phyloP scores from a whole-genome alignment of 257 asterid genomes.

The Hygrophila difformis region DNA sequence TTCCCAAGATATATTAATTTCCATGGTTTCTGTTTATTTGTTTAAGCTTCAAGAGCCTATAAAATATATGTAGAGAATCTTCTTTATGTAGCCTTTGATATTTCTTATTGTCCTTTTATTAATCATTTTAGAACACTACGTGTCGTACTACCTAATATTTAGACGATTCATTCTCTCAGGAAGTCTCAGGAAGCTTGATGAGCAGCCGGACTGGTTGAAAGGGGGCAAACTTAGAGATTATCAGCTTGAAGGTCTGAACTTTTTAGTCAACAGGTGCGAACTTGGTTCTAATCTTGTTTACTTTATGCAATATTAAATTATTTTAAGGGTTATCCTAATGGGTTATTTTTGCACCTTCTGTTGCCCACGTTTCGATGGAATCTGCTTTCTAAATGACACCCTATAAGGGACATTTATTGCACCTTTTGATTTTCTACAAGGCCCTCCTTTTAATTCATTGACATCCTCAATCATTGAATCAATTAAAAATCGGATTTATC shows the following conservation, averaged over 20 bases:
- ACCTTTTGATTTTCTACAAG: no score
- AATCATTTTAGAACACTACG: no score
- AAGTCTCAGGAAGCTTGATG: constrained; percentile 95
- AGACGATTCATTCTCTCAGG: constrained; percentile 36
- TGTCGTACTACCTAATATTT: constrained; percentile 6
- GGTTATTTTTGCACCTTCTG: no score
- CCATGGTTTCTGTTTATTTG: constrained; percentile 4
- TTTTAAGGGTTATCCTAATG: no score
- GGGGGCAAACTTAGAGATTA: constrained; percentile 99
- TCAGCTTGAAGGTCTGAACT: constrained; percentile 98
- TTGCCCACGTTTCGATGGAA: no score
- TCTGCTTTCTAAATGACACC: no score
- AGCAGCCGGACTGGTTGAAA: constrained; percentile 96
- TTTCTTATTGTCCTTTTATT: no score
- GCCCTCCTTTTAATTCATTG: no score
- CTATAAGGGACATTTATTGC: no score
- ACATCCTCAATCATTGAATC: no score
- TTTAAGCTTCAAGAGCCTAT: constrained; percentile 6
- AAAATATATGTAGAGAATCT: neutral
- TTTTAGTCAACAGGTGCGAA: constrained; percentile 90
- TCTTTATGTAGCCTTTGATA: neutral
- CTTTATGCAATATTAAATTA: constrained; percentile 8
- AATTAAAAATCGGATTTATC: no score
- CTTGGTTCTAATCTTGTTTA: constrained; percentile 20
- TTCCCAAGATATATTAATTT: no score